A percentile compares a stretch with the other conserved stretches of the same genome.
Evolutionary conservation across 495 filamentous ascomycete species (phyloP).

Genomic region (Aspergillus hancockii): DNA sequence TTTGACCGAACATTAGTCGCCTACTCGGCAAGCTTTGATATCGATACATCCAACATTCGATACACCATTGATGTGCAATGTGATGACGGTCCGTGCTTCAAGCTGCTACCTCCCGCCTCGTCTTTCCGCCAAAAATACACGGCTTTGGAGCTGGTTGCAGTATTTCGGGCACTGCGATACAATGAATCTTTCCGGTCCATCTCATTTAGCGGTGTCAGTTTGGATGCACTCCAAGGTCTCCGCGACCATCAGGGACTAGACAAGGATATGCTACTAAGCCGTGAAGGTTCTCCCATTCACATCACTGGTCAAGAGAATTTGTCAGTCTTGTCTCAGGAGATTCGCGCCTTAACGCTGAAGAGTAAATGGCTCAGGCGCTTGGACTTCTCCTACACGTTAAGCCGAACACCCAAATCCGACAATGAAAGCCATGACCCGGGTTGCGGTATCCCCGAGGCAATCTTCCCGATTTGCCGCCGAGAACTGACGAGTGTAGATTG

Average conservation of each 20-base stretch:
- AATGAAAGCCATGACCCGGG: conserved; percentile 61
- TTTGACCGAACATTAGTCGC: conserved; percentile 84
- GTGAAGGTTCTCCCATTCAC: conserved; percentile 56
- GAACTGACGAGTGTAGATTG: conserved; percentile 77
- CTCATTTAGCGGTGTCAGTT: conserved; percentile 74
- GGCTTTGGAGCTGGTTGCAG: conserved; percentile 74
- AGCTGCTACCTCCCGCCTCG: conserved; percentile 68
- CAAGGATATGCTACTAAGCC: conserved; percentile 59
- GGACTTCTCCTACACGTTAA: conserved; percentile 63
- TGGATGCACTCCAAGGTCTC: conserved; percentile 66
- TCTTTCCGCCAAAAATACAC: conserved; percentile 60
- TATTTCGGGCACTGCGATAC: conserved; percentile 85
- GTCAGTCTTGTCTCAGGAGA: conserved; percentile 70
- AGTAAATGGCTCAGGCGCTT: conserved; percentile 62
- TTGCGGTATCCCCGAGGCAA: conserved; percentile 76
- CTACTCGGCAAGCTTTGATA: conserved; percentile 78
- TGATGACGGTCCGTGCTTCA: conserved; percentile 81
- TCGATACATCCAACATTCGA: conserved; percentile 69
- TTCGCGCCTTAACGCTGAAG: conserved; percentile 69
- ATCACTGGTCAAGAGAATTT: conserved; percentile 59
- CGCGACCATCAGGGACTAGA: conserved; percentile 64
- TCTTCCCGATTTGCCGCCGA: conserved; percentile 73
- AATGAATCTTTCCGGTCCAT: conserved; percentile 87
- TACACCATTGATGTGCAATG: conserved; percentile 77
- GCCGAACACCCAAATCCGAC: conserved; percentile 50